These are phyloP conservation scores for Gastrolobium villosum DNA, from an alignment of 306 rosid genomes.

Conservation along the genomic window DNA sequence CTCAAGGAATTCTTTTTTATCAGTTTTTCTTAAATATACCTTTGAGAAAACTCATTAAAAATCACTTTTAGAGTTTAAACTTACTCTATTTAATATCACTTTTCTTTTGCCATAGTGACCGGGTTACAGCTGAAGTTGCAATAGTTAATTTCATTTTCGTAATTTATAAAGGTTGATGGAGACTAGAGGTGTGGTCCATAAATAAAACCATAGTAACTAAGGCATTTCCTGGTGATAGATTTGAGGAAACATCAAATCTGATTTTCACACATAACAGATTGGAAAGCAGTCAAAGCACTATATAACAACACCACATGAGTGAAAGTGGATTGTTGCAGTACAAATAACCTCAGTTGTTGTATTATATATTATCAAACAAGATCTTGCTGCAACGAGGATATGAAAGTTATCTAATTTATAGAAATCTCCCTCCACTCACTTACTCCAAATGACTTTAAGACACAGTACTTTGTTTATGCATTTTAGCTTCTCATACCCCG, in stretches of 20 bases:
- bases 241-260: not conserved
- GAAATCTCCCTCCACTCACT: slow-evolving; percentile 3
- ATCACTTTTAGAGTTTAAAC: slow-evolving; percentile 25
- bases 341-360: slow-evolving; percentile 6
- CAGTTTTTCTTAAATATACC: not conserved
- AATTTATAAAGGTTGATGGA: slow-evolving; percentile 33
- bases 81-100: not conserved
- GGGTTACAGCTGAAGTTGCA: not conserved
- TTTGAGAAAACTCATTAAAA: not conserved
- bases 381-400: not conserved
- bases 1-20: not conserved
- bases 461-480: not conserved
- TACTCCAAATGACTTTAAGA: not conserved
- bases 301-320: slow-evolving; percentile 8
- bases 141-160: slow-evolving; percentile 42
- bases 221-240: slow-evolving; percentile 4
- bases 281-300: not conserved
- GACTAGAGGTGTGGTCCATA: slow-evolving; percentile 43
- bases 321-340: slow-evolving; percentile 30
- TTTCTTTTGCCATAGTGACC: not conserved
- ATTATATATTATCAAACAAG: slow-evolving; percentile 15
- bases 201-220: not conserved
- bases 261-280: slow-evolving; percentile 25
- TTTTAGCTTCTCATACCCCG: not conserved
- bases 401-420: not conserved